Evolutionary conservation across 148 eudicot species (phyloP).

Genomic region (Cornus suecica): DNA sequence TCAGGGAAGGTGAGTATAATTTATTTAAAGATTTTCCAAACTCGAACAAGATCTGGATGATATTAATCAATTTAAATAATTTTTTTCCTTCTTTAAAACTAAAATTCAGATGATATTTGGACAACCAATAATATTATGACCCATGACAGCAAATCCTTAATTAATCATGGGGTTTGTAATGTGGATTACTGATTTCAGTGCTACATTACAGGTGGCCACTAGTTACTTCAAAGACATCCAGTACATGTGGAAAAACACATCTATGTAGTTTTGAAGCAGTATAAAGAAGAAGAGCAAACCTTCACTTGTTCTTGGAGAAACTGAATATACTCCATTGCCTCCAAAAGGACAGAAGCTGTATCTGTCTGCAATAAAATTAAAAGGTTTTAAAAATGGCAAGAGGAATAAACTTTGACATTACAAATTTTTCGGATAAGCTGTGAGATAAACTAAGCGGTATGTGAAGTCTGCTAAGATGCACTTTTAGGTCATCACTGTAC

Average conservation of each 20-base stretch:
- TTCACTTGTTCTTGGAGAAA: constrained; percentile 93
- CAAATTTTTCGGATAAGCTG: neutral
- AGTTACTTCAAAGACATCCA: neutral
- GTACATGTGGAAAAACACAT: neutral
- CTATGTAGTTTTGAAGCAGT: constrained; percentile 2
- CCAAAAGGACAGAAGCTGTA: constrained; percentile 87
- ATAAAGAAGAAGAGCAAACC: constrained; percentile 33
- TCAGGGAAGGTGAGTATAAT: too few relatives aligned
- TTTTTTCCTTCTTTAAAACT: neutral
- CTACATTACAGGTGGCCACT: neutral
- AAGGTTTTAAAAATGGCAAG: constrained; percentile 14
- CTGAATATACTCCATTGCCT: constrained; percentile 74
- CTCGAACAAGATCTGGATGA: neutral
- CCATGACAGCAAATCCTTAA: neutral
- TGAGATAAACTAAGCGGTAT: neutral
- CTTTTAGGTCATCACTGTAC: neutral
- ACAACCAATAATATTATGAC: neutral
- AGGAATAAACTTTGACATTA: neutral
- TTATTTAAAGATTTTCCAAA: neutral
- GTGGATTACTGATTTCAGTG: neutral
- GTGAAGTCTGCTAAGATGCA: neutral
- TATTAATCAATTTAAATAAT: neutral
- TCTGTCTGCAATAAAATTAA: constrained; percentile 66
- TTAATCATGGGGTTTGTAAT: neutral
- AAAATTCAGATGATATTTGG: neutral